Base-by-base conservation (phyloP, 2,329 filamentous ascomycete genomes). In the Nigrospora osmanthi region DNA sequence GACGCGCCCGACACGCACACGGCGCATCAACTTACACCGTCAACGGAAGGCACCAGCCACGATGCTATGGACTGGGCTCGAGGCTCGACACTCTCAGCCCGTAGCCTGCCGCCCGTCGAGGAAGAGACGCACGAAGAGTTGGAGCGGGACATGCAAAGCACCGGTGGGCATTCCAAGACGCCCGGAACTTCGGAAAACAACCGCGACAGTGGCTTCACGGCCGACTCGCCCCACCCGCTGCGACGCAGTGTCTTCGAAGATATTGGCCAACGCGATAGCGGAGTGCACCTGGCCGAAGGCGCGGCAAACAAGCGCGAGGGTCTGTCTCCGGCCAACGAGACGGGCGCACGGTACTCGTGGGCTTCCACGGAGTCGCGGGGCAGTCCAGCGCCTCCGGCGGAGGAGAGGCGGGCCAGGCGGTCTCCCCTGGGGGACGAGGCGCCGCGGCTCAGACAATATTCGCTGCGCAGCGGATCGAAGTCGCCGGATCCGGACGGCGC, bases 241-340 rank as follows among this genome's bases (percentile, higher is more conserved):
- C 60, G 58, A 44, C 69, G 60, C 50, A 58, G 59, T 42, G 46
- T 55, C 1, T 50, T 58, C 13, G 59, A 61, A 12, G 59, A 66
- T 16, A 61, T 67, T 30, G 55, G 60, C 30, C 62, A 67, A 40
- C 69, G 73, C 37, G 78, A 82, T 54, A 81, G 78, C 58, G 77
- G 75, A 23, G 71, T 80, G 30, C 73, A 80, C 52, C 63, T 78
- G 37, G 50, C 57, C n/a, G 70, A 70, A 33, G 52, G 41, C 38
- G 53, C 51, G 36, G 44, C 55, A 48, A 51, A 49, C 54, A 52
- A 50, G 44, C 48, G 45, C 45, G 57, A 53, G 46, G 53, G 40
- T 15, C 40, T 37, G 14, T 48, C 52, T 17, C 46, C 45, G 38
- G 51, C 56, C 40, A 58, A 58, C 36, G 59, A 63, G 32, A 55